A percentile compares a stretch with the other conserved stretches of the same genome.
Conservation (phyloP, 2,329 filamentous ascomycete genomes). For the Beauveria rudraprayagi region DNA sequence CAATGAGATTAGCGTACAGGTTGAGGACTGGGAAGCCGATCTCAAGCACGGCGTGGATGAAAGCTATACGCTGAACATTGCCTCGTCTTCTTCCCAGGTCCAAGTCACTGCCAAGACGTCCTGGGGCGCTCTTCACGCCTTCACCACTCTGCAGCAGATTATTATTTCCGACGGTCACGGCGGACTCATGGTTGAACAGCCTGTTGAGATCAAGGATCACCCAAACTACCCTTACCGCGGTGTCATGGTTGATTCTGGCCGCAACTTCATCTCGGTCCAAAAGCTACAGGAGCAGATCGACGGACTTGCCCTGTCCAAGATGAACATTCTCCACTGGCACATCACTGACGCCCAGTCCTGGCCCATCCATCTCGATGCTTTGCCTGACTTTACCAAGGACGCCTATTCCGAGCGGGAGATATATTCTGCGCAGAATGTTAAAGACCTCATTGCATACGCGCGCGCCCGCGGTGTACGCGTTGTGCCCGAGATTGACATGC, state of each 20-base stretch:
- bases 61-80: constrained; percentile 43
- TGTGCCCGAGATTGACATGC: constrained; percentile 56
- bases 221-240: constrained; percentile 47
- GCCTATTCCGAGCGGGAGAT: constrained; percentile 43
- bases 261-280: constrained; percentile 42
- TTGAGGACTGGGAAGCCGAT: constrained; percentile 36
- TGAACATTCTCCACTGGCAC: constrained; percentile 52
- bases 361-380: constrained; percentile 40
- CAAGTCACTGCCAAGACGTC: constrained; percentile 40
- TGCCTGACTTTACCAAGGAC: constrained; percentile 44
- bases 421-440: constrained; percentile 35
- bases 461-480: constrained; percentile 49
- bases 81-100: constrained; percentile 30
- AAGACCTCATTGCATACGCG: constrained; percentile 39
- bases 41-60: constrained; percentile 49
- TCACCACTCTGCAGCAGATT: constrained; percentile 50
- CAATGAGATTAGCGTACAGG: constrained; percentile 35
- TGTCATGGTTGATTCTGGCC: constrained; percentile 46
- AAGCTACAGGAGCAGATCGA: constrained; percentile 48
- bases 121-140: constrained; percentile 47
- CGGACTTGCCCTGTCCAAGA: constrained; percentile 46
- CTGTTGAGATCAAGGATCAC: constrained; percentile 40
- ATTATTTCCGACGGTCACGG: constrained; percentile 38
- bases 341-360: constrained; percentile 48
- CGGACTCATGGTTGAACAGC: constrained; percentile 42